These are phyloP conservation scores for Paracamarosporium sp. DNA, from an alignment of 2,329 filamentous ascomycete species.

Conservation along the genomic window DNA sequence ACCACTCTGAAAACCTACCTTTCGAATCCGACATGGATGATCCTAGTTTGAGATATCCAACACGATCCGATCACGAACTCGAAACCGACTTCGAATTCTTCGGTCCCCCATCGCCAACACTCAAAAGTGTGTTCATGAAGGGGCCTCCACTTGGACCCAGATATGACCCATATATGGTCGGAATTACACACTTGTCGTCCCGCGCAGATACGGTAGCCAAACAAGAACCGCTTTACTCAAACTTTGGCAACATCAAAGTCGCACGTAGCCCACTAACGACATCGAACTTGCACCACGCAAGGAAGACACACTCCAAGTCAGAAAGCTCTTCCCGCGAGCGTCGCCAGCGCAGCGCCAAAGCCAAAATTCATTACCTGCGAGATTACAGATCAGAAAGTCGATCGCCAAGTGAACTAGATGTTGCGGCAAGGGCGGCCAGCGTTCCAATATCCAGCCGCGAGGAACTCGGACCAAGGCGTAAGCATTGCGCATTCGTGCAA, in stretches of 20 bases:
- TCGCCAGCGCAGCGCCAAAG: conserved; percentile 16
- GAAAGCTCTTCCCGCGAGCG: conserved; percentile 10
- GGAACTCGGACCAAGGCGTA: conserved; percentile 21
- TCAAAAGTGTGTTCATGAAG: too few relatives aligned
- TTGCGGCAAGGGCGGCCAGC: not conserved
- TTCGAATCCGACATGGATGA: too few relatives aligned
- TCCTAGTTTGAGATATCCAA: not conserved
- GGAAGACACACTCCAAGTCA: conserved; percentile 1
- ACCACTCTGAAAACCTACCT: too few relatives aligned
- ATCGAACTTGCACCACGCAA: not conserved
- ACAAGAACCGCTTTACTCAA: not conserved
- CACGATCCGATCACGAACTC: not conserved
- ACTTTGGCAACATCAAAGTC: not conserved
- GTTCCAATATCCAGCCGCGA: not conserved
- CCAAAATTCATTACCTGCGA: conserved; percentile 20
- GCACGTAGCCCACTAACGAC: not conserved
- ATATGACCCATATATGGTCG: too few relatives aligned
- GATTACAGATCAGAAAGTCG: conserved; percentile 7
- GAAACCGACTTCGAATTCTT: not conserved
- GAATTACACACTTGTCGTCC: too few relatives aligned
- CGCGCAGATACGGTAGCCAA: too few relatives aligned
- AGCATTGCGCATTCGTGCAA: conserved; percentile 27
- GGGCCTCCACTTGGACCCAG: not conserved
- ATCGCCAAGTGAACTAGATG: not conserved
- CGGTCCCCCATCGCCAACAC: too few relatives aligned